phyloP scores from a whole-genome alignment of 2,329 filamentous ascomycete genomes.

The Epichloe baconii region DNA sequence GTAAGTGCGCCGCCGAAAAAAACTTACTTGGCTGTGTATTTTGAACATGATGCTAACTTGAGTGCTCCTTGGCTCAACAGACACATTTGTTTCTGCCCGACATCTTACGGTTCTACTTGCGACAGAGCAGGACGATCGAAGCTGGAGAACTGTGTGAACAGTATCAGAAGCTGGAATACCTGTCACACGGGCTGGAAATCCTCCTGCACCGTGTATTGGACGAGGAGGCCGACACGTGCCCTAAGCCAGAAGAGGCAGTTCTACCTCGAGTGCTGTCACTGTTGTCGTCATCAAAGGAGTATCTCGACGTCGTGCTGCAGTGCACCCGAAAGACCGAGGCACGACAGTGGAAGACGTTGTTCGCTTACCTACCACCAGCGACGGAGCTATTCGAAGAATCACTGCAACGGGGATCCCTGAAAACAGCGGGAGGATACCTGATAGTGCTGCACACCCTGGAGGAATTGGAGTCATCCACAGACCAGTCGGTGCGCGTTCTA shows the following conservation, averaged over 20 bases:
- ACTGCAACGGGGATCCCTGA: conserved; percentile 69
- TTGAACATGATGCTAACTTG: background rate
- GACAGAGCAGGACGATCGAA: conserved; percentile 61
- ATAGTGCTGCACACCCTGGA: conserved; percentile 79
- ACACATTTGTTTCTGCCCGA: conserved; percentile 90
- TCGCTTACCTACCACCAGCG: conserved; percentile 79
- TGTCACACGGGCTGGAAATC: conserved; percentile 83
- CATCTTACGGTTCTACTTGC: conserved; percentile 66
- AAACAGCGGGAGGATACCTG: conserved; percentile 94
- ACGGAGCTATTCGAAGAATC: conserved; percentile 91
- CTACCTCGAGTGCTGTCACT: conserved; percentile 51
- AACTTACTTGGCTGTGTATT: background rate
- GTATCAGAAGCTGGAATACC: conserved; percentile 80
- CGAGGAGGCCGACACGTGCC: conserved; percentile 71
- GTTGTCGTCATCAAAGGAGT: conserved; percentile 63
- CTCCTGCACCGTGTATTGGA: conserved; percentile 87
- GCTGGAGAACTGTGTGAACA: conserved; percentile 73
- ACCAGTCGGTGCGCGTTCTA: conserved; percentile 71
- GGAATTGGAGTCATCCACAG: conserved; percentile 53
- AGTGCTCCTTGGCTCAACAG: conserved; percentile 26
- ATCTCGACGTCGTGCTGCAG: conserved; percentile 89
- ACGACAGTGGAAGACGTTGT: conserved; percentile 86
- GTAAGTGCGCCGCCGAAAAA: conserved; percentile 36
- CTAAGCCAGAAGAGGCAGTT: conserved; percentile 48
- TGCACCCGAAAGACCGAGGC: conserved; percentile 96